A percentile compares a stretch with the other conserved stretches of the same genome.
These are phyloP conservation scores for Puccinia novopanici DNA, from an alignment of 1,284 basidiomycete species.

Conservation along the genomic window DNA sequence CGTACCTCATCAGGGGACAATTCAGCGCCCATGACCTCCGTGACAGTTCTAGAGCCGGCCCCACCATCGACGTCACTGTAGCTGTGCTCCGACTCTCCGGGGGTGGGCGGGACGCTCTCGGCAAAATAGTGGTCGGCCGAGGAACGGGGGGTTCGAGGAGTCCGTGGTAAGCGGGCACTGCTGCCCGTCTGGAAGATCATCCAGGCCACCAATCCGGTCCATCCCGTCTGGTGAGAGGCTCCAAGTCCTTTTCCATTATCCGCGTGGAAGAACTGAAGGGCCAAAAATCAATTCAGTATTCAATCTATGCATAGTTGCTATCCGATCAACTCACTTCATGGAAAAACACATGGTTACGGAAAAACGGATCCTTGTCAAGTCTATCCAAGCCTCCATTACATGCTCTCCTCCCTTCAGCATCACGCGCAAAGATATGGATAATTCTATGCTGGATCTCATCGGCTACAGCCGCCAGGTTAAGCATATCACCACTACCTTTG, in stretches of 20 bases:
- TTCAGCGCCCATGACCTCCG: slow-evolving; percentile 25
- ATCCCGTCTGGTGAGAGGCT: slow-evolving; percentile 95
- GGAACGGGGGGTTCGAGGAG: slow-evolving; percentile 73
- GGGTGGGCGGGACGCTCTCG: slow-evolving; percentile 59
- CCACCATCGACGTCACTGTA: slow-evolving; percentile 25
- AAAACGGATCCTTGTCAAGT: slow-evolving; percentile 89
- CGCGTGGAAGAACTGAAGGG: slow-evolving; percentile 82
- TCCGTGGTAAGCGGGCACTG: slow-evolving; percentile 56
- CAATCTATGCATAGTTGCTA: background rate
- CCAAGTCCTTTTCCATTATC: slow-evolving; percentile 88
- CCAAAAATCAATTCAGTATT: slow-evolving; percentile 9
- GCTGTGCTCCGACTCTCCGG: slow-evolving; percentile 44
- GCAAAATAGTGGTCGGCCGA: slow-evolving; percentile 92
- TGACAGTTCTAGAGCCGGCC: background rate
- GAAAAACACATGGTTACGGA: slow-evolving; percentile 93
- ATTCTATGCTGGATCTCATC: slow-evolving; percentile 97
- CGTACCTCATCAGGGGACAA: slow-evolving; percentile 49
- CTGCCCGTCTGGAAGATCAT: slow-evolving; percentile 55
- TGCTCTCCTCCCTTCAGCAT: slow-evolving; percentile 78
- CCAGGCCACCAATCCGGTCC: slow-evolving; percentile 64
- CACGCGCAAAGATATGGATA: slow-evolving; percentile 92
- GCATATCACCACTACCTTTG: slow-evolving; percentile 86
- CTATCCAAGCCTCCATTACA: slow-evolving; percentile 86
- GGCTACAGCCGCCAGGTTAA: slow-evolving; percentile 88
- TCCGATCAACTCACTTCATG: slow-evolving; percentile 69